Evolutionary conservation across 148 eudicot genomes (phyloP).

Genomic region (Dianthus caryophyllus): DNA sequence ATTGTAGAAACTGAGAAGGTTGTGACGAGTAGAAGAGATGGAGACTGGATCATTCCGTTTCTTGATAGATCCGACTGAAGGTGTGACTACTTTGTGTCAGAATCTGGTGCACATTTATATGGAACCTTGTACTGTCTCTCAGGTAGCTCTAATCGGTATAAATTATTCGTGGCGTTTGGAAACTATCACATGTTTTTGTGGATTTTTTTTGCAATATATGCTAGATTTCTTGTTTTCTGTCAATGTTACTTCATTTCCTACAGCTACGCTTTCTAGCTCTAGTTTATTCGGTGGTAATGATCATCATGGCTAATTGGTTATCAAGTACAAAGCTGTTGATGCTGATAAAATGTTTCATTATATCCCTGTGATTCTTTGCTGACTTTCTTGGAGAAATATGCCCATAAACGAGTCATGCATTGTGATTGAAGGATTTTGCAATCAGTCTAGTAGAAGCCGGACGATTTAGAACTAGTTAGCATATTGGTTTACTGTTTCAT

Average conservation of each 20-base stretch:
- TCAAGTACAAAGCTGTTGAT: no score
- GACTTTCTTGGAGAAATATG: background rate
- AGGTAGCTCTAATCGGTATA: background rate
- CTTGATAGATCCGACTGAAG: slow-evolving; percentile 23
- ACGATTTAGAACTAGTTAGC: background rate
- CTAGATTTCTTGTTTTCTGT: no score
- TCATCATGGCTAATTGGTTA: no score
- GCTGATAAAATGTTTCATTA: no score
- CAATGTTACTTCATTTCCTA: no score
- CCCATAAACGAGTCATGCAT: background rate
- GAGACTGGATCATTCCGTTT: slow-evolving; percentile 30
- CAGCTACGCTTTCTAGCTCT: background rate
- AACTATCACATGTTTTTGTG: background rate
- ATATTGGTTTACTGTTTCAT: background rate
- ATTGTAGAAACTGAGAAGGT: background rate
- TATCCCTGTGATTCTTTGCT: background rate
- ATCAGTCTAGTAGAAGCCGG: background rate
- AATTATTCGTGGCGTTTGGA: background rate
- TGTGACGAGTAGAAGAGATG: slow-evolving; percentile 21
- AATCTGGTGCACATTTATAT: background rate
- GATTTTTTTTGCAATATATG: no score
- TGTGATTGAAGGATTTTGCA: background rate
- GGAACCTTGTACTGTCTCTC: background rate
- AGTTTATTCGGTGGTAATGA: background rate
- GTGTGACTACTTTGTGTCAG: slow-evolving; percentile 3